Conservation (phyloP, 192 early-diverging fungal species). For the Entomortierella lignicola region DNA sequence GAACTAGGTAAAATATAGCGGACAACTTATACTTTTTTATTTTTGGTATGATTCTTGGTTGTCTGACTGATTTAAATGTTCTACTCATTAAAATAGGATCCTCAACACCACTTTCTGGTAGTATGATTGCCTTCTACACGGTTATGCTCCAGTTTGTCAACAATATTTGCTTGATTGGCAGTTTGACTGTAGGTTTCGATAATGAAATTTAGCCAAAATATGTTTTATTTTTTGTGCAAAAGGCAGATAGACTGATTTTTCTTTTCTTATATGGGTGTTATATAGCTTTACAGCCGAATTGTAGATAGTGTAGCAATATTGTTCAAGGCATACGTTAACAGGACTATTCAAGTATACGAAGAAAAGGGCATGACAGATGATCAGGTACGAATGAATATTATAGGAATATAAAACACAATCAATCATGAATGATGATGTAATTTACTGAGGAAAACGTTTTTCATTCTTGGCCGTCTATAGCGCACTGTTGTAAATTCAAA, state of each 20-base stretch:
- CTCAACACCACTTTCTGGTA: conserved; percentile 66
- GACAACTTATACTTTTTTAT: background rate
- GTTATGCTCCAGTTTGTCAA: conserved; percentile 78
- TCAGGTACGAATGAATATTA: too few relatives aligned
- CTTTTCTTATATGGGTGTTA: background rate
- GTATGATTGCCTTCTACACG: conserved; percentile 76
- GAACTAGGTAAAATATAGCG: conserved; percentile 52
- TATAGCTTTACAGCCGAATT: conserved; percentile 77
- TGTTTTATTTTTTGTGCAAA: too few relatives aligned
- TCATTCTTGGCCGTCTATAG: background rate
- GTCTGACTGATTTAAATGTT: too few relatives aligned
- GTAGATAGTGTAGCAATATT: conserved; percentile 71
- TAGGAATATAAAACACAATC: background rate
- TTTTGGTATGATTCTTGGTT: too few relatives aligned
- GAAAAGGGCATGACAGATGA: conserved; percentile 49
- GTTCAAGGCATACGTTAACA: conserved; percentile 71
- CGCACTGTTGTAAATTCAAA: conserved; percentile 51
- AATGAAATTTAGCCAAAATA: too few relatives aligned
- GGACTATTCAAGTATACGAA: conserved; percentile 61
- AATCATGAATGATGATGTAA: too few relatives aligned
- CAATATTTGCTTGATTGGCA: conserved; percentile 77
- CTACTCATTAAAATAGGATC: conserved; percentile 44
- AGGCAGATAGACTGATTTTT: too few relatives aligned
- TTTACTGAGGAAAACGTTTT: background rate
- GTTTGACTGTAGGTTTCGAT: conserved; percentile 63